Evolutionary conservation across 1,284 basidiomycete genomes (phyloP), one percentile per base, ranked within the genome.

Genomic region (Cryptococcus wingfieldii): DNA sequence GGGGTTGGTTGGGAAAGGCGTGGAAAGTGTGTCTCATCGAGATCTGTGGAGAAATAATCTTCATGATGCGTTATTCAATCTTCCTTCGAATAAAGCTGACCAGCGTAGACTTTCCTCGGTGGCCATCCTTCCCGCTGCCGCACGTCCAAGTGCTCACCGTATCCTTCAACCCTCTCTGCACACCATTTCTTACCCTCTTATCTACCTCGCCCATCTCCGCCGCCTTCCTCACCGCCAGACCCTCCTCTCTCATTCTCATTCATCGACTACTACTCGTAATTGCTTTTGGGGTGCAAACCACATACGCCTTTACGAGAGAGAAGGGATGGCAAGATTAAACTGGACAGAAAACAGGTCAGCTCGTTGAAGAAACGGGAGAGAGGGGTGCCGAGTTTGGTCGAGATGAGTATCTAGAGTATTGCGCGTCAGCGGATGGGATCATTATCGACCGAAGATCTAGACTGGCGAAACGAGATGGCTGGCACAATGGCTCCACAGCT

Each of bases 21-120:
- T 38, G 4, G 14, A 5, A 1, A 37, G 39, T 0, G 53, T 62
- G 3, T 52, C 46, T 9, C 49, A 56, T 28, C 25, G 59, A 14
- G 50, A 62, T 13, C 37, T 62, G 18, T 62, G 57, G 5, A 23
- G 28, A 31, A 61, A 61, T 44, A n/a, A 39, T n/a, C 51, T 60
- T 16, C 10, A 37, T 18, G 28, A 46, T 47, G 31, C 47, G 49
- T 51, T 9, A 1, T 16, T 34, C 13, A 38, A 27, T 56, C 3
- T 12, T 10, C 8, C 9, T 2, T 14, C 3, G 43, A 12, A 31
- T n/a, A 46, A n/a, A 12, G n/a, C 49, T 42, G 16, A 27, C n/a
- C 5, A 18, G 12, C 9, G 3, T 14, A 37, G 42, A 54, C 8
- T 50, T 56, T 27, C 56, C 60, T 14, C 25, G n/a, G n/a, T n/a